Evolutionary conservation across 164 flowering plant genomes (phyloP).

Genomic region (Warburgia ugandensis): DNA sequence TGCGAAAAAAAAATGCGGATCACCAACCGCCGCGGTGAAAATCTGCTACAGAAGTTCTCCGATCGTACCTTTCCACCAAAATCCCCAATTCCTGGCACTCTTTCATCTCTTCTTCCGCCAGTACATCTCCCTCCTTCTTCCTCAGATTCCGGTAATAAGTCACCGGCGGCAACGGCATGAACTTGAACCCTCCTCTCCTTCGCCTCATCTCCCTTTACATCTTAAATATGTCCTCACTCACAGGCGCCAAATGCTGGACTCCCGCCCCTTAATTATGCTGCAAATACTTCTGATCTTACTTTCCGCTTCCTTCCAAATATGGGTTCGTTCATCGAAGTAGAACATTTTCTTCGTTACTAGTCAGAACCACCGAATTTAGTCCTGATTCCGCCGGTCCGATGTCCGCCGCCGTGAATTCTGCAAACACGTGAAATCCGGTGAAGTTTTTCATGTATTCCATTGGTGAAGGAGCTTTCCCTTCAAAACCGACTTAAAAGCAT

Average conservation of each 20-base stretch:
- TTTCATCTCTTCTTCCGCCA: constrained; percentile 70
- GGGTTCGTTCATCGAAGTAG: constrained; percentile 82
- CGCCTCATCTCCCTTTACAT: constrained; percentile 80
- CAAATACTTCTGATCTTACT: constrained; percentile 88
- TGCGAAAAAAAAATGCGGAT: constrained; percentile 34
- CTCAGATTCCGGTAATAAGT: constrained; percentile 71
- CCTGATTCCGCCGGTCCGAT: constrained; percentile 90
- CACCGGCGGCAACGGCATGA: constrained; percentile 91
- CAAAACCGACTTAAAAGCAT: too few species aligned
- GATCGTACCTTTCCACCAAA: constrained; percentile 82
- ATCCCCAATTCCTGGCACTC: constrained; percentile 86
- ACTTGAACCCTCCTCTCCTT: constrained; percentile 76
- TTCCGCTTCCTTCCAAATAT: constrained; percentile 77
- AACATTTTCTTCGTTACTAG: constrained; percentile 70
- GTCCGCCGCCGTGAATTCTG: constrained; percentile 84
- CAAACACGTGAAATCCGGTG: constrained; percentile 84
- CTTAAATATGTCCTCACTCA: constrained; percentile 56
- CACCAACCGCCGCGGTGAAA: constrained; percentile 89
- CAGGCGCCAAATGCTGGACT: constrained; percentile 76
- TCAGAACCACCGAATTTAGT: constrained; percentile 69
- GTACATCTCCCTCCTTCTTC: constrained; percentile 59
- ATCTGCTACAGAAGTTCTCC: constrained; percentile 78
- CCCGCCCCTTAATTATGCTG: constrained; percentile 92
- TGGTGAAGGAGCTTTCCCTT: too few species aligned
- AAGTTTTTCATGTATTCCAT: constrained; percentile 51